phyloP scores from a whole-genome alignment of 768 basidiomycete species.

The Mycena pura region DNA sequence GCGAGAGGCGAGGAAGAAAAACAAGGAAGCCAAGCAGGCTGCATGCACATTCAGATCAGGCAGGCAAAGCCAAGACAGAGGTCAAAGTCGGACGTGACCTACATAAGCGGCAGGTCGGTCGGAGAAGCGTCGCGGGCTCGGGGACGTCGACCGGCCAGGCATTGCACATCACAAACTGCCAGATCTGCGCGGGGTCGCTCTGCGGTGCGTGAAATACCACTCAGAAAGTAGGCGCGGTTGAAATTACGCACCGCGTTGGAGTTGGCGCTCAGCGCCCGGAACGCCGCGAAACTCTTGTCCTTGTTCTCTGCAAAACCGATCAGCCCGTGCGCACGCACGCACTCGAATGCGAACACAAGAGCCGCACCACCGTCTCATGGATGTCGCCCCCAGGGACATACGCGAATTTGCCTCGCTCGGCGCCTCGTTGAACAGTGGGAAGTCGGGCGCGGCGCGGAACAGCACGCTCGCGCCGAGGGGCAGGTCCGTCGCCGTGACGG shows the following conservation, averaged over 20 bases:
- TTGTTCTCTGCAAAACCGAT: not conserved
- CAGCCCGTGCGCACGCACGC: not conserved
- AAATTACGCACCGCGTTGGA: not conserved
- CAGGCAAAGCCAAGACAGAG: no score
- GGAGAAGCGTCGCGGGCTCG: not conserved
- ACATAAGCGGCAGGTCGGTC: constrained; percentile 9
- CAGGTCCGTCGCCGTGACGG: constrained; percentile 17
- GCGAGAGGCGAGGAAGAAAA: no score
- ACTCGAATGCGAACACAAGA: constrained; percentile 21
- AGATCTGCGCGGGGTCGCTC: constrained; percentile 16
- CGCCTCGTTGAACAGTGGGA: constrained; percentile 14
- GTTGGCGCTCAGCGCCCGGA: constrained; percentile 4
- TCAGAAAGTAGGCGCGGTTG: no score
- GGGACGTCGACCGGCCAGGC: constrained; percentile 12
- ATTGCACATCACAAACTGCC: constrained; percentile 12
- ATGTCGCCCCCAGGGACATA: constrained; percentile 3
- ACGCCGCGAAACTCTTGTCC: constrained; percentile 10
- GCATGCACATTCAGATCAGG: no score
- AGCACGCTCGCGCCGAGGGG: not conserved
- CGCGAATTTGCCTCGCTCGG: constrained; percentile 19
- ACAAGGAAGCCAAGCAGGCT: no score
- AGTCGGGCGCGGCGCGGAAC: constrained; percentile 14
- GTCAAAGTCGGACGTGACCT: constrained; percentile 20
- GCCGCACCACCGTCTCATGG: constrained; percentile 11
- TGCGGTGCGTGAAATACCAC: not conserved